Percentiles rank a stretch among this genome's conserved stretches.
Evolutionary conservation across 2,329 filamentous ascomycete species (phyloP).

Genomic region (Calonectria leucothoes): DNA sequence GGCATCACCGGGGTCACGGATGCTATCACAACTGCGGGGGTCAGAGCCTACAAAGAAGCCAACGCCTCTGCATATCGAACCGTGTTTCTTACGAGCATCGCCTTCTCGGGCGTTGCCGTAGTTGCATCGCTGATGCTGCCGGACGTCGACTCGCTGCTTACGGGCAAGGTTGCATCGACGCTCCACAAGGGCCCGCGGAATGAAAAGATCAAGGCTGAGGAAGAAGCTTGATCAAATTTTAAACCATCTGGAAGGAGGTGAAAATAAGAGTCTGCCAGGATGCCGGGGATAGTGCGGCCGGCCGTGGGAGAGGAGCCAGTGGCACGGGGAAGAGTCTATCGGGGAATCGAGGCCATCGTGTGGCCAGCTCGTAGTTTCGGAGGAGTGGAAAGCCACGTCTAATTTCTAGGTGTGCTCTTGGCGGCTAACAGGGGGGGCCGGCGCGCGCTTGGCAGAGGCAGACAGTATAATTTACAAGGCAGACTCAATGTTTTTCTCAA

Average conservation of each 20-base stretch:
- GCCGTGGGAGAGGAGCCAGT: not conserved
- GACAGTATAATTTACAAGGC: constrained; percentile 7
- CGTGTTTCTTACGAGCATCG: constrained; percentile 49
- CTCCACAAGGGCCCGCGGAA: constrained; percentile 43
- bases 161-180: constrained; percentile 46
- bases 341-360: not conserved
- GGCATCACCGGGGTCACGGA: constrained; percentile 45
- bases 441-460: not conserved
- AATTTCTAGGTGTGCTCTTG: not conserved
- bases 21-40: constrained; percentile 43
- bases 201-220: constrained; percentile 29
- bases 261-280: not conserved
- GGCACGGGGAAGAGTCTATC: not conserved
- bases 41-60: constrained; percentile 46
- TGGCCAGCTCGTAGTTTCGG: not conserved
- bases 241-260: not conserved
- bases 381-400: not conserved
- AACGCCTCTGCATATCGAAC: constrained; percentile 49
- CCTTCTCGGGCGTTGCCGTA: constrained; percentile 47
- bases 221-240: constrained; percentile 5
- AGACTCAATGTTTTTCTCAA: constrained; percentile 1
- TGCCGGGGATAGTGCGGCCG: not conserved
- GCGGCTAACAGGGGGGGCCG: not conserved
- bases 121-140: constrained; percentile 46
- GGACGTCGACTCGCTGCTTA: constrained; percentile 49